phyloP scores from a whole-genome alignment of 495 filamentous ascomycete genomes.

The Hypoxylon crocopeplum region DNA sequence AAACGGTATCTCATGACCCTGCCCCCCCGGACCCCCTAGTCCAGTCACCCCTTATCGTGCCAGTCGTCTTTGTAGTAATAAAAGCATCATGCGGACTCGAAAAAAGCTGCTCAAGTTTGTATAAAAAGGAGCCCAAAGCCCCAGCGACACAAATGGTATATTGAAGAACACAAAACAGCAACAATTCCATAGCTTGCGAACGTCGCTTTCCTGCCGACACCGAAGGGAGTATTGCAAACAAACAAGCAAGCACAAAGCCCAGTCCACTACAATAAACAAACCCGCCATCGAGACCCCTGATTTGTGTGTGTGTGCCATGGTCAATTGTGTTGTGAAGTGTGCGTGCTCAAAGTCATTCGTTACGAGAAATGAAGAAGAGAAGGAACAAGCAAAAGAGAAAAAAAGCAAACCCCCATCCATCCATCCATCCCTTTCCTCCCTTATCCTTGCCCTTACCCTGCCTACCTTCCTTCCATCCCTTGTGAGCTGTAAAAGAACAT shows the following conservation, averaged over 20 bases:
- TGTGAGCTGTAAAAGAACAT: conserved; percentile 1
- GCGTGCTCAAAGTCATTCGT: conserved; percentile 4
- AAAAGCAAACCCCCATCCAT: conserved; percentile 5
- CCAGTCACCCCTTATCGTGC: neutral
- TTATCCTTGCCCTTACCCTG: conserved; percentile 17
- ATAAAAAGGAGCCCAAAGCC: neutral
- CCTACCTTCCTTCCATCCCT: neutral
- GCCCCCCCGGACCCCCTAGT: too few relatives aligned
- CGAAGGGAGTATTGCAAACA: neutral
- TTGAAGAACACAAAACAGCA: too few relatives aligned
- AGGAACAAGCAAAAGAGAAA: neutral
- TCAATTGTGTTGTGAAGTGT: neutral
- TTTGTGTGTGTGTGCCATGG: too few relatives aligned
- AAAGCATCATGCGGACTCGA: conserved; percentile 1
- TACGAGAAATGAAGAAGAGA: conserved; percentile 23
- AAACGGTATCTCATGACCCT: too few relatives aligned
- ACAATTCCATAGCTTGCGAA: too few relatives aligned
- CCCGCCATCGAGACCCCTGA: too few relatives aligned
- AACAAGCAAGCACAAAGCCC: neutral
- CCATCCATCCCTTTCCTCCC: conserved; percentile 6
- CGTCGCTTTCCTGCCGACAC: conserved; percentile 4
- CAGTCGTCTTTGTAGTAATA: neutral
- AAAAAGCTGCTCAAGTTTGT: neutral
- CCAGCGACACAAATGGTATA: conserved; percentile 31
- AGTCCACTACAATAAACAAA: too few relatives aligned